These are phyloP conservation scores for Tirmania nivea DNA, from an alignment of 495 filamentous ascomycete genomes.

Conservation along the genomic window DNA sequence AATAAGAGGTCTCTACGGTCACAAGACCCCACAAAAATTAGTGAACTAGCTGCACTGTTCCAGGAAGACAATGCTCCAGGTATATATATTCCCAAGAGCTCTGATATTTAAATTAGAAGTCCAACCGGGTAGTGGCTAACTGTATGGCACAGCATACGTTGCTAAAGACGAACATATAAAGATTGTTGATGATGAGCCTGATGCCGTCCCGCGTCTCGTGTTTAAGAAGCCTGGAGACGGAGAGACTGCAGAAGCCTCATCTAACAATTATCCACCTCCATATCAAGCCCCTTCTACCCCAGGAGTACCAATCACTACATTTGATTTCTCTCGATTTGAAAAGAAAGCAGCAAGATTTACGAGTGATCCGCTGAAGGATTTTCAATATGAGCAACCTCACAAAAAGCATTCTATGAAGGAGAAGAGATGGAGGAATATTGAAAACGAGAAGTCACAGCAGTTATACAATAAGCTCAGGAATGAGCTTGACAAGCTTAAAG, in stretches of 20 bases:
- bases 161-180: background rate
- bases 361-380: slow-evolving; percentile 10
- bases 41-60: background rate
- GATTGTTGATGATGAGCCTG: background rate
- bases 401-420: slow-evolving; percentile 26
- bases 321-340: background rate
- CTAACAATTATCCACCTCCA: background rate
- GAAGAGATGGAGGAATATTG: slow-evolving; percentile 79
- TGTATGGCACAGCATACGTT: background rate
- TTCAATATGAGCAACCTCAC: slow-evolving; percentile 11
- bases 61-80: background rate
- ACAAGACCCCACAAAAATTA: background rate
- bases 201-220: background rate
- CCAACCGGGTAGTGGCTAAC: background rate
- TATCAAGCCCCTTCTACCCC: background rate
- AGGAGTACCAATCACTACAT: background rate
- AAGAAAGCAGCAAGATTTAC: background rate
- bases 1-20: background rate
- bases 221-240: too few relatives aligned
- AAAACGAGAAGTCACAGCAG: slow-evolving; percentile 77
- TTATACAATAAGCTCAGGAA: slow-evolving; percentile 74
- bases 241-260: too few relatives aligned
- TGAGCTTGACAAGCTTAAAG: slow-evolving; percentile 63
- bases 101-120: background rate
- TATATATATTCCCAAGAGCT: background rate